Evolutionary conservation across 805 yeast species (phyloP), one percentile per base, ranked within the genome.

Genomic region (Candida golubevii): DNA sequence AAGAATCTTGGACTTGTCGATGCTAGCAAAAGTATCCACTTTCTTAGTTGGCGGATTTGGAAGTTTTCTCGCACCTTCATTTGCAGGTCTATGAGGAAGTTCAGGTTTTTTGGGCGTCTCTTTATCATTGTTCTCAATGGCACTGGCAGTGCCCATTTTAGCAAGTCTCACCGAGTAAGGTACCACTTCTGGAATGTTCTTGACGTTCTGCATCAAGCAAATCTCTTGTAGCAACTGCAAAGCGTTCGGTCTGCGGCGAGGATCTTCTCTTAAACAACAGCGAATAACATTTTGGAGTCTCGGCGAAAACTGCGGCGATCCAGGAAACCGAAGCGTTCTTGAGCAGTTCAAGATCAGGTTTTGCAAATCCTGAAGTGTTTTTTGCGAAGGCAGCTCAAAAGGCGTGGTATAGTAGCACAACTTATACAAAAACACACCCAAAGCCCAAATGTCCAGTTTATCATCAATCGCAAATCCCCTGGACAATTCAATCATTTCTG

Each of bases 381-480:
- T 47, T 35, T 71, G 75, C n/a, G 46, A 45, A 1, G 65, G 64
- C 64, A 60, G 69, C 61, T 86, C 95, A 58, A 86, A 86, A 0
- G 95, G 95, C 0, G 95, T 86, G 0, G 87, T 85, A 55, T 83
- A 86, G 61, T 83, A 86, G 57, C 93, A 84, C 39, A 86, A 59
- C 59, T 86, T 86, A 67, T 85, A 86, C 30, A 86, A 62, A 50
- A 85, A 83, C 26, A 85, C 78, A 10, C 95, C 95, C 31, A 86
- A 60, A 0, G 95, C 95, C 95, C 95, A 86, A 18, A 86, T 77
- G 60, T 86, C 95, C 41, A 88, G 79, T 61, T 86, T 86, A 59
- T 86, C 93, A 62, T 85, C 86, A 40, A 86, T 80, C 10, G 91
- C 84, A 45, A 77, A 74, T 4, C 87, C 81, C 46, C 78, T 73